phyloP scores from a whole-genome alignment of 1,139 yeast genomes.

The Zhuliangozyma blackwelliae region DNA sequence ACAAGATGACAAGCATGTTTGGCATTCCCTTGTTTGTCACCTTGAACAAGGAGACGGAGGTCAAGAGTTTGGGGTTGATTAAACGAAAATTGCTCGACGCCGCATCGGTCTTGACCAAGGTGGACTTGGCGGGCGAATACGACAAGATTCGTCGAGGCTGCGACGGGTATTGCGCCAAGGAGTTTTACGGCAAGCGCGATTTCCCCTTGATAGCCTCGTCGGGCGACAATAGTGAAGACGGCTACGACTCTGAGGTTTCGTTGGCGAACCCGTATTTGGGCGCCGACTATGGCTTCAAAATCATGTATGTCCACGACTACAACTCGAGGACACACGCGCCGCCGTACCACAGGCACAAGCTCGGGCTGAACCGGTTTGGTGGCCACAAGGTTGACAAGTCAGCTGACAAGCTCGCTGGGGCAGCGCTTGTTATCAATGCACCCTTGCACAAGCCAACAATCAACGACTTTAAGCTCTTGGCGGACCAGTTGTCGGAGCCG shows the following conservation, averaged over 20 bases:
- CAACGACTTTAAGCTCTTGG: conserved; percentile 22
- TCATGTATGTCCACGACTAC: conserved; percentile 29
- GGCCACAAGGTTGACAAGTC: too few species aligned
- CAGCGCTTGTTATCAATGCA: conserved; percentile 15
- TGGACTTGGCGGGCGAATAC: conserved; percentile 22
- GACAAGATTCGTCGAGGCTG: conserved; percentile 13
- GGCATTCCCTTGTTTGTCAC: conserved; percentile 76
- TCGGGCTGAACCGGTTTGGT: conserved; percentile 3
- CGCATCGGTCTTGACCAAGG: conserved; percentile 21
- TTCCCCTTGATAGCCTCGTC: conserved; percentile 23
- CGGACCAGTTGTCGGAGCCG: conserved; percentile 23
- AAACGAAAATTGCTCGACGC: conserved; percentile 50
- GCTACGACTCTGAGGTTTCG: conserved; percentile 46
- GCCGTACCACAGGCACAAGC: conserved; percentile 6
- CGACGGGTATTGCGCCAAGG: conserved; percentile 12
- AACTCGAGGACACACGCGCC: conserved; percentile 6
- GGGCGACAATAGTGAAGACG: conserved; percentile 15
- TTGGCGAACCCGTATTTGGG: conserved; percentile 49
- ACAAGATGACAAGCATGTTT: conserved; percentile 40
- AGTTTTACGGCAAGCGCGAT: conserved; percentile 26
- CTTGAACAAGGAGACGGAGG: conserved; percentile 45
- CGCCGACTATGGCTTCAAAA: conserved; percentile 48
- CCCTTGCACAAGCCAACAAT: conserved; percentile 32
- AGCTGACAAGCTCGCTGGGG: too few species aligned
- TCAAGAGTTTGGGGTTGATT: conserved; percentile 48